Base-by-base conservation (phyloP, 176 grass and related monocot genomes). In the Stipa capillata region DNA sequence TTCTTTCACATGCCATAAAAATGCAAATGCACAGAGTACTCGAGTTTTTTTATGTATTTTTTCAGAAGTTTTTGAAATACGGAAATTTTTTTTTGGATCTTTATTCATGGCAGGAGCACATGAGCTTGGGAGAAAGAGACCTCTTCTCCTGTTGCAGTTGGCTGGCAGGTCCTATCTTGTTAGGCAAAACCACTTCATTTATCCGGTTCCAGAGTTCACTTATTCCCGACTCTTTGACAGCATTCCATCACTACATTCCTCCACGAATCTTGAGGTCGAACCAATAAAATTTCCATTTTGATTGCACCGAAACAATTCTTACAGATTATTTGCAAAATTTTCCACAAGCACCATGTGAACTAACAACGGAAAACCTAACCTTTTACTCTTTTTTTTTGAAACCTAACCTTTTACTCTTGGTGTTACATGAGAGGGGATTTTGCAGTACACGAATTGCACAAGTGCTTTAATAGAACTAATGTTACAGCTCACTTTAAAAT, bases 261-360 rank as follows among this genome's bases (percentile, higher is more conserved):
- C 17, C 43, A 10, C 0, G 8, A 60, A 54, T 55, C 24, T 42
- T 68, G 0, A 42, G 16, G 67, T 16, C 1, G 20, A 50, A 35
- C 0, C 27, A 60, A 40, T 18, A 9, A 56, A 36, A 5, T 14
- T 20, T 16, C 25, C 7, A 37, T 51, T 76, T 88, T 3, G 7
- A 52, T 31, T 49, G 52, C 17, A 7, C 8, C 1, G 27, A 25
- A 35, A 5, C 32, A 29, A 16, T 50, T 9, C 17, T 54, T 55
- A 16, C 72, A 82, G 9, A 55, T 79, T 88, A 85, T 84, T 89
- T 20, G 77, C 77, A 71, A 69, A 71, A 42, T 28, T n/a, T 28
- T 18, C n/a, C 33, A 63, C 34, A 61, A 10, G 27, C 23, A 76
- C 32, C 24, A 49, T 40, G 61, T 67, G 20, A 68, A n/a, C 28